Evolutionary conservation across 805 yeast genomes (phyloP).

Genomic region (Saccharomycopsis capsularis): DNA sequence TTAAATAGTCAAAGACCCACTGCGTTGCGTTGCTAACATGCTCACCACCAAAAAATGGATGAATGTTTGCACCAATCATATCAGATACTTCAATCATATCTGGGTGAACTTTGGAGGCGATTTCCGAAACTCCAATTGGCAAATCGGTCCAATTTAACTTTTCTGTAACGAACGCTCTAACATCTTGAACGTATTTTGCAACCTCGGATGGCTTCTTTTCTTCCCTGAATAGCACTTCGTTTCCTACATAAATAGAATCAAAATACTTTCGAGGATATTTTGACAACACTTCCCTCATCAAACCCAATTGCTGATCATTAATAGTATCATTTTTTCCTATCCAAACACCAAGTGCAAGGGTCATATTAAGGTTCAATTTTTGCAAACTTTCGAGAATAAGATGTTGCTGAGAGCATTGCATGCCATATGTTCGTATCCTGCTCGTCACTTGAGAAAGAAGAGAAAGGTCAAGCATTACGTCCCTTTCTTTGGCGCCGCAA

Average conservation of each 20-base stretch:
- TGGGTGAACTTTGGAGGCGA: constrained; percentile 40
- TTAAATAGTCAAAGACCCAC: constrained; percentile 47
- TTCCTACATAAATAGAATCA: constrained; percentile 51
- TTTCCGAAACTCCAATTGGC: constrained; percentile 58
- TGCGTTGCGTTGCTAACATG: constrained; percentile 38
- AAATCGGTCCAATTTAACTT: constrained; percentile 27
- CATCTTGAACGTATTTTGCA: constrained; percentile 35
- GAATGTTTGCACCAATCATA: constrained; percentile 54
- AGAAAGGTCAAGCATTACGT: constrained; percentile 50
- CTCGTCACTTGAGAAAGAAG: constrained; percentile 51
- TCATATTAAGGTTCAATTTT: constrained; percentile 44
- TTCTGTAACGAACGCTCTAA: constrained; percentile 34
- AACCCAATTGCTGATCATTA: constrained; percentile 41
- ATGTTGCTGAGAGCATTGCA: constrained; percentile 53
- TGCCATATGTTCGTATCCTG: constrained; percentile 51
- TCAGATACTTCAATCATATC: constrained; percentile 41
- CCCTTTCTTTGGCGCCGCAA: constrained; percentile 45
- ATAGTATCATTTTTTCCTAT: constrained; percentile 39
- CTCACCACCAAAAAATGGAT: constrained; percentile 63
- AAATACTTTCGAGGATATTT: constrained; percentile 40
- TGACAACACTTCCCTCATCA: constrained; percentile 36
- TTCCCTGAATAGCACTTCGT: constrained; percentile 52
- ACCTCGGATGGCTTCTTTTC: constrained; percentile 38
- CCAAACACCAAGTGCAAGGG: constrained; percentile 59
- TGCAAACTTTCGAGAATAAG: constrained; percentile 46